phyloP scores from a whole-genome alignment of 179 eudicot species.

The Silene vulgaris region DNA sequence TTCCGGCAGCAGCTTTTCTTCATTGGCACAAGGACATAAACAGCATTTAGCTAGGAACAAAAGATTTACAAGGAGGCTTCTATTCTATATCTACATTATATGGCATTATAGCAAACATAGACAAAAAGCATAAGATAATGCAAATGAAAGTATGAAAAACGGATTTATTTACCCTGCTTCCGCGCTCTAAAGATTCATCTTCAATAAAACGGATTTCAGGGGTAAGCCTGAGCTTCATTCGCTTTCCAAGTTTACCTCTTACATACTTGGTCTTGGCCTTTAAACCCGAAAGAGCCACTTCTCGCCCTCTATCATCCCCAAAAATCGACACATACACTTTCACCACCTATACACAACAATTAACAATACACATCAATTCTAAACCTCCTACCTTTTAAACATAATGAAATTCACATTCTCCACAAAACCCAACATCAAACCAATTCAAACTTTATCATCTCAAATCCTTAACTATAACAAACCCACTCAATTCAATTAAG shows the following conservation, averaged over 20 bases:
- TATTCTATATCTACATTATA: background rate
- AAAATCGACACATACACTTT: slow-evolving; percentile 92
- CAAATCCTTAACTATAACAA: background rate
- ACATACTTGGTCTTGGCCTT: slow-evolving; percentile 89
- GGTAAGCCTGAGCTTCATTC: slow-evolving; percentile 85
- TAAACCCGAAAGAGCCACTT: slow-evolving; percentile 81
- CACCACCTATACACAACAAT: slow-evolving; percentile 52
- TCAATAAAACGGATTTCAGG: slow-evolving; percentile 91
- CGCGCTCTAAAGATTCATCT: slow-evolving; percentile 89
- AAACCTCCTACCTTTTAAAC: no score
- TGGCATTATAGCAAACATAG: background rate
- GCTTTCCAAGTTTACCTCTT: slow-evolving; percentile 73
- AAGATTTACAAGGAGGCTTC: background rate
- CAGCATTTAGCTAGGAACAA: background rate
- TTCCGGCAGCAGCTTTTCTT: background rate
- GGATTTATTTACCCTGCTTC: slow-evolving; percentile 75
- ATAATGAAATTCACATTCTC: background rate
- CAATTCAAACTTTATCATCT: background rate
- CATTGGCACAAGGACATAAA: background rate
- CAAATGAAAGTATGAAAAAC: background rate
- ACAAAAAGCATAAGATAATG: background rate
- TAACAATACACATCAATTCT: background rate
- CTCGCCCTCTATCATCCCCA: slow-evolving; percentile 97
- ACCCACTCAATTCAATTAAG: background rate
- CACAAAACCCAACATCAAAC: background rate